Evolutionary conservation across 148 eudicot species (phyloP).

Genomic region (Hydrangea macrophylla): DNA sequence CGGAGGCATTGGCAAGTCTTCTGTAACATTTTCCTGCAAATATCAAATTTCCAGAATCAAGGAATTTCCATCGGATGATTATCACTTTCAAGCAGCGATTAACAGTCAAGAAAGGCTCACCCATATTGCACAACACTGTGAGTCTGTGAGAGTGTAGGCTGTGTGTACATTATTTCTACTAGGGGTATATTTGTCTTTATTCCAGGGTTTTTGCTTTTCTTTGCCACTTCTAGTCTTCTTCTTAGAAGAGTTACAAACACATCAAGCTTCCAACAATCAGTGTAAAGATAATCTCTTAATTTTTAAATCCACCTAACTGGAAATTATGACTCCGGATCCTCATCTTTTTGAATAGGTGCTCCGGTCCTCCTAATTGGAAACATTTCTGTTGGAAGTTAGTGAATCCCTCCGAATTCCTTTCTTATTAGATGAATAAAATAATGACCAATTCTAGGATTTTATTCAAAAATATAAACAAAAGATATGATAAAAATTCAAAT

Average conservation of each 20-base stretch:
- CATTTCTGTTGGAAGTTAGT: neutral
- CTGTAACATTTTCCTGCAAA: constrained; percentile 58
- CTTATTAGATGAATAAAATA: neutral
- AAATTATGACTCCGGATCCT: neutral
- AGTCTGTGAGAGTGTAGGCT: no score
- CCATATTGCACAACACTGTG: neutral
- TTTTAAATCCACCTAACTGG: neutral
- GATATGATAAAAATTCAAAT: neutral
- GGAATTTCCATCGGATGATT: neutral
- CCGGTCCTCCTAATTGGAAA: no score
- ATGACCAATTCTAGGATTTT: neutral
- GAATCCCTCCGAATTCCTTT: neutral
- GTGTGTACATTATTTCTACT: no score
- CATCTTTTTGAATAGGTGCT: no score
- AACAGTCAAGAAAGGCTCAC: neutral
- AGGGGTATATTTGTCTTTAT: no score
- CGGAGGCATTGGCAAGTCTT: constrained; percentile 91
- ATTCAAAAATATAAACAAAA: neutral
- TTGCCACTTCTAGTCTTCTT: no score
- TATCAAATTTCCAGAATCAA: constrained; percentile 24
- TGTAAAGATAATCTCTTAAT: neutral
- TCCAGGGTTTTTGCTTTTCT: no score
- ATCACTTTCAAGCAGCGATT: neutral
- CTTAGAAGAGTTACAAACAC: no score
- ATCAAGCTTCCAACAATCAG: constrained; percentile 1